Base-by-base conservation (phyloP, 805 yeast genomes). In the Hagleromyces aurorensis region DNA sequence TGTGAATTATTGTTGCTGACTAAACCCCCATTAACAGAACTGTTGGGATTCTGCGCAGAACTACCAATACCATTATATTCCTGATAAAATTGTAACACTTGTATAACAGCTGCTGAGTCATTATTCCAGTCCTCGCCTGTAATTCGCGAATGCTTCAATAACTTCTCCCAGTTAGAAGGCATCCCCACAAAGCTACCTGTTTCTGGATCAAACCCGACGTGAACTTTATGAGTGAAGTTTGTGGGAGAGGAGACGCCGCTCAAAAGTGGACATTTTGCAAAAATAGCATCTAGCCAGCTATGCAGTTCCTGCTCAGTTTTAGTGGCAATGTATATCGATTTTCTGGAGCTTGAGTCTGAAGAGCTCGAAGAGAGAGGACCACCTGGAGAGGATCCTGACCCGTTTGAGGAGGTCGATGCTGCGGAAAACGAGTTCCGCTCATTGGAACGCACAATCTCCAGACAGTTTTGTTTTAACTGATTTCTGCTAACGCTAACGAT, bases 81-180 rank as follows among this genome's bases (percentile, higher is more conserved):
- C 36, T 64, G 69, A 36, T 84, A 84, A 50, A 85, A 85, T 30
- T 83, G 87, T 32, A 85, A 76, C 19, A 84, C 93, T 50, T 85
- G 94, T 61, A 82, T 81, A 13, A 91, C 96, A 0, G 96, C 97
- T 48, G 84, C 87, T 0, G 98, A 96, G 55, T 91, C 87, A 41
- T 81, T 83, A 48, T 80, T 75, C 70, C 87, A 91, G 50, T 91
- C 99, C 44, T 79, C 89, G 36, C 76, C 78, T 3, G 96, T 82
- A 41, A 91, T 86, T 32, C 95, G 89, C 33, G 91, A 82, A 13
- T 86, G 86, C 27, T 78, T 72, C 26, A 91, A 68, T 24, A 87
- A 65, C 42, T 77, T 71, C 41, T 85, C 89, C 98, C 98, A 91
- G 43, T 85, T 91, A 9, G 77, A 77, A 2, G 98, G 99, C 42